Percentiles rank a stretch among this genome's conserved stretches.
Conservation (phyloP, 2,329 filamentous ascomycete species). For the Talaromyces marneffei region DNA sequence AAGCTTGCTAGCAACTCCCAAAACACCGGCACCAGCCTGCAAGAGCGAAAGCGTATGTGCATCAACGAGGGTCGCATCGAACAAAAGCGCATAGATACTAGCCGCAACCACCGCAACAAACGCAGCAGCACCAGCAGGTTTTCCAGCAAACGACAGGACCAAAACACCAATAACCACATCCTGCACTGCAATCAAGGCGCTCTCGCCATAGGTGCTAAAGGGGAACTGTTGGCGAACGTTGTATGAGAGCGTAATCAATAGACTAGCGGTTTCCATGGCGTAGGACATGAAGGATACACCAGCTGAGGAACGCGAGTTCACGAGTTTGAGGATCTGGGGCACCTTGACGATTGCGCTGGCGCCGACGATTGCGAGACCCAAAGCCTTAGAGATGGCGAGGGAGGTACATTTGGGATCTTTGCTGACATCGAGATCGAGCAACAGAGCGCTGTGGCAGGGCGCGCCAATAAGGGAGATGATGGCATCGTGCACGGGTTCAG, state of each 20-base stretch:
- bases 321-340: slow-evolving; percentile 90
- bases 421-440: slow-evolving; percentile 74
- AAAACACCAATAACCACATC: slow-evolving; percentile 84
- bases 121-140: slow-evolving; percentile 60
- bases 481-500: slow-evolving; percentile 66
- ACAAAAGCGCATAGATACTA: slow-evolving; percentile 65
- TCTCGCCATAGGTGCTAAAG: slow-evolving; percentile 96
- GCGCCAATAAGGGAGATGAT: slow-evolving; percentile 75
- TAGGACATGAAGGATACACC: slow-evolving; percentile 89
- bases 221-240: slow-evolving; percentile 86
- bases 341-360: slow-evolving; percentile 91
- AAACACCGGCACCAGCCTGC: slow-evolving; percentile 74
- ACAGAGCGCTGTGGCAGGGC: slow-evolving; percentile 75
- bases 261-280: slow-evolving; percentile 80
- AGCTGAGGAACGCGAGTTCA: slow-evolving; percentile 70
- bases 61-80: slow-evolving; percentile 55
- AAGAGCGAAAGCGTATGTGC: slow-evolving; percentile 64
- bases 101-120: slow-evolving; percentile 73
- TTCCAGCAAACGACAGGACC: slow-evolving; percentile 76
- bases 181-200: slow-evolving; percentile 82
- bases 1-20: slow-evolving; percentile 84
- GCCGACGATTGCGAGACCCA: slow-evolving; percentile 88
- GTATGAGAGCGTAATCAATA: slow-evolving; percentile 87
- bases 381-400: slow-evolving; percentile 81
- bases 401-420: slow-evolving; percentile 74